Conservation (phyloP, 495 filamentous ascomycete genomes). For the Delitschia confertaspora region DNA sequence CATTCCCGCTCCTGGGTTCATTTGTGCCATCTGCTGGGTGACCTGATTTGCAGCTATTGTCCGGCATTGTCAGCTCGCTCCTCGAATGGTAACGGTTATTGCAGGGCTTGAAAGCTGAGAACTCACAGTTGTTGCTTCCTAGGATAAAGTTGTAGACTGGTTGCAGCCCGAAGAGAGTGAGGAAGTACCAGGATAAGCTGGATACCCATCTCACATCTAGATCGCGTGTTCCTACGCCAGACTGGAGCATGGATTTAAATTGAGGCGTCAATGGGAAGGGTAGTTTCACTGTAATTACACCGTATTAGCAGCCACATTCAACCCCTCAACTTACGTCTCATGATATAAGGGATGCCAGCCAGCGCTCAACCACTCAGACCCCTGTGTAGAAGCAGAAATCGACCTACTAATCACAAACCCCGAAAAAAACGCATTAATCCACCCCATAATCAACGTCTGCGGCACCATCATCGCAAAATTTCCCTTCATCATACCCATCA, state of each 20-base stretch:
- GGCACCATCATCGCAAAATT: conserved; percentile 99
- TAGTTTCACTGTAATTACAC: conserved; percentile 65
- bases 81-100: neutral
- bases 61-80: conserved; percentile 14
- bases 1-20: conserved; percentile 54
- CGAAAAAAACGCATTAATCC: conserved; percentile 98
- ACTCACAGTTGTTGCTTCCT: conserved; percentile 86
- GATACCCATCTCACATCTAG: conserved; percentile 98
- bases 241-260: conserved; percentile 98
- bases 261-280: conserved; percentile 95
- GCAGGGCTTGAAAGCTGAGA: neutral
- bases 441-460: conserved; percentile 97
- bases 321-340: neutral
- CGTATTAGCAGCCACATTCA: conserved; percentile 10
- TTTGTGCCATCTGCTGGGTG: conserved; percentile 82
- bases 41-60: conserved; percentile 80
- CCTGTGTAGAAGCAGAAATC: neutral
- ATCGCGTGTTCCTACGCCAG: conserved; percentile 88
- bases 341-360: neutral
- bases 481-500: conserved; percentile 99
- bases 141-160: conserved; percentile 97
- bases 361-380: neutral
- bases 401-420: conserved; percentile 90
- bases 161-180: conserved; percentile 92
- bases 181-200: conserved; percentile 95